Evolutionary conservation across 495 filamentous ascomycete species (phyloP), one percentile per base, ranked within the genome.

Genomic region (Sporormia fimetaria): DNA sequence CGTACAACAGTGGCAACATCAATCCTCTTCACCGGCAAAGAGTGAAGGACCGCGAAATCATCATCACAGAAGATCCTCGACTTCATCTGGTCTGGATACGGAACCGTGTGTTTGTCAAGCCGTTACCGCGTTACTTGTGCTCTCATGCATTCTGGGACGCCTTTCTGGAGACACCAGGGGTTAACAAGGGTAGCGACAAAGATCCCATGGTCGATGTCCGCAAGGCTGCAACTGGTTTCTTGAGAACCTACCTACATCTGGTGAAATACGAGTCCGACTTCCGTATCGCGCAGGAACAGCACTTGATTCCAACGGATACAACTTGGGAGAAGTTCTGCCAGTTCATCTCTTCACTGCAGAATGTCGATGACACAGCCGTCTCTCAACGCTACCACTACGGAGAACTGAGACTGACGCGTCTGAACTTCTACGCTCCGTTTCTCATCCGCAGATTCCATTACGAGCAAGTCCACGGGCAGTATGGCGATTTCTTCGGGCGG

Each of bases 321-420:
- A 31, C 4, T 5, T 50, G 22, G 17, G 8, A 4, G 8, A 0
- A 30, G 5, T 49, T 5, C 1, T 14, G 29, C 20, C 1, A 1
- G 1, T 21, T 47, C 1, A 4, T 2, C 21, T 2, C 44, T 3
- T 11, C 6, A 1, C n/a, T 49, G 2, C 2, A 1, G 3, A 18
- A 3, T 0, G 24, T 49, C 20, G 0, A 15, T 6, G 34, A 49
- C 15, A 8, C 6, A 3, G 39, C 37, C 1, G 47, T 58, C 18
- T 54, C 43, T 5, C 6, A 10, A 15, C 44, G 52, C 4, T 58
- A 44, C 35, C 11, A 21, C 6, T 56, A 42, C 22, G 55, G 55
- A 30, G 55, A 58, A 25, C 17, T 58, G 2, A 26, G 52, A 11
- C 31, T 58, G 6, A 27, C 29, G 9, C 18, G 55, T 15, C 42